A percentile compares a stretch with the other conserved stretches of the same genome.
phyloP scores from a whole-genome alignment of 805 yeast genomes.

The Myxozyma kluyveri region DNA sequence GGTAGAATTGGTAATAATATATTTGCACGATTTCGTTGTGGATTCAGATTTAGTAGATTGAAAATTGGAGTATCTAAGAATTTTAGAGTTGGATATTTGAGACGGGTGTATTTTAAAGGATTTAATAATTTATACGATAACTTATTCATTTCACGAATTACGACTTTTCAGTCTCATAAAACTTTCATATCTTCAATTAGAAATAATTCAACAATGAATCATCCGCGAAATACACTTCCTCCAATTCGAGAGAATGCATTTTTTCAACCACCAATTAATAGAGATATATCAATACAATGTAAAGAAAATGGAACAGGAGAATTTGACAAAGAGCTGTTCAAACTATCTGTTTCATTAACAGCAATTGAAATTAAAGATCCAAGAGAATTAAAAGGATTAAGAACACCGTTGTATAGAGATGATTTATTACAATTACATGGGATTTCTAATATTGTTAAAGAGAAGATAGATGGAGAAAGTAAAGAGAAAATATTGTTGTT shows the following conservation, averaged over 20 bases:
- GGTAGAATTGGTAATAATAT: too few relatives aligned
- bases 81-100: too few relatives aligned
- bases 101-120: too few relatives aligned
- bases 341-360: slow-evolving; percentile 54
- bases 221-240: not conserved
- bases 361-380: slow-evolving; percentile 73
- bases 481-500: slow-evolving; percentile 9
- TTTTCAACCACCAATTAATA: slow-evolving; percentile 7
- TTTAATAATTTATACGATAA: too few relatives aligned
- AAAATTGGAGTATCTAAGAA: too few relatives aligned
- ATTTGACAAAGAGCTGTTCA: slow-evolving; percentile 67
- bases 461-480: slow-evolving; percentile 40
- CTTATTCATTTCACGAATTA: too few relatives aligned
- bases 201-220: too few relatives aligned
- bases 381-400: slow-evolving; percentile 62
- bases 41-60: too few relatives aligned
- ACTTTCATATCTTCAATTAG: too few relatives aligned
- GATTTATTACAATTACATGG: slow-evolving; percentile 72
- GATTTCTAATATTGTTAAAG: slow-evolving; percentile 62
- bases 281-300: not conserved
- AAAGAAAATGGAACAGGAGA: slow-evolving; percentile 23
- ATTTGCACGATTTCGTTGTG: too few relatives aligned
- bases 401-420: slow-evolving; percentile 44
- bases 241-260: slow-evolving; percentile 2
- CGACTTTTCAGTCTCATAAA: too few relatives aligned